Evolutionary conservation across 257 asterid genomes (phyloP).

Genomic region (Fraxinus americana): DNA sequence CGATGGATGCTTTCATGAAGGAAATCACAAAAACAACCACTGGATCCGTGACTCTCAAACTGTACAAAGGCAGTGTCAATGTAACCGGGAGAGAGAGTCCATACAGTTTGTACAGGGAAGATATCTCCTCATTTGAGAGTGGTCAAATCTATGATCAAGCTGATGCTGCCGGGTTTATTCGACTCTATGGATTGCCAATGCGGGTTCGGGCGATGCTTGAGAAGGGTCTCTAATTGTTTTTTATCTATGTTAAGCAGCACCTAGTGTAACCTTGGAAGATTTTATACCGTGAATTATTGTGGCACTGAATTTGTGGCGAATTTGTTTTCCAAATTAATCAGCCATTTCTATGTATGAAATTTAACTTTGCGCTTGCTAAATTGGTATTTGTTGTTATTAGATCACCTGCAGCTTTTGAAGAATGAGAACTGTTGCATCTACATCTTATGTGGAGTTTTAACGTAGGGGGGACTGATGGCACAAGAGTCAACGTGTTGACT

Average conservation of each 20-base stretch:
- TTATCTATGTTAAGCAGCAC: neutral
- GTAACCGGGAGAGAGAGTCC: conserved; percentile 78
- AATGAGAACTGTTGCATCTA: too few species aligned
- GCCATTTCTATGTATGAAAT: too few species aligned
- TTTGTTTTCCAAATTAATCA: neutral
- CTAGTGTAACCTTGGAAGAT: neutral
- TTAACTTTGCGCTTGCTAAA: too few species aligned
- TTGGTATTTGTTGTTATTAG: too few species aligned
- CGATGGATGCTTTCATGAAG: conserved; percentile 94
- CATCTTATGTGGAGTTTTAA: too few species aligned
- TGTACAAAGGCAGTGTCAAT: conserved; percentile 74
- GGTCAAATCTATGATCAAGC: conserved; percentile 88
- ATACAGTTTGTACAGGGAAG: conserved; percentile 74
- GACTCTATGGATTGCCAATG: conserved; percentile 85
- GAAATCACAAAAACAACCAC: conserved; percentile 75
- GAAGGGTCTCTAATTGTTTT: conserved; percentile 52
- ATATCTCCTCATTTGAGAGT: conserved; percentile 91
- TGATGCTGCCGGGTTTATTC: conserved; percentile 92
- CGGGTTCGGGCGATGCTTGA: conserved; percentile 85
- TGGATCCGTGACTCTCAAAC: conserved; percentile 82
- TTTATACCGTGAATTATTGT: neutral
- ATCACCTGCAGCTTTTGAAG: too few species aligned
- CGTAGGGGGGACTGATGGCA: too few species aligned
- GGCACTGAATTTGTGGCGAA: neutral
- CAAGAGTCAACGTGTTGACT: too few species aligned